Conservation (phyloP, 805 yeast genomes). For the Kodamaea nitidulidarum region DNA sequence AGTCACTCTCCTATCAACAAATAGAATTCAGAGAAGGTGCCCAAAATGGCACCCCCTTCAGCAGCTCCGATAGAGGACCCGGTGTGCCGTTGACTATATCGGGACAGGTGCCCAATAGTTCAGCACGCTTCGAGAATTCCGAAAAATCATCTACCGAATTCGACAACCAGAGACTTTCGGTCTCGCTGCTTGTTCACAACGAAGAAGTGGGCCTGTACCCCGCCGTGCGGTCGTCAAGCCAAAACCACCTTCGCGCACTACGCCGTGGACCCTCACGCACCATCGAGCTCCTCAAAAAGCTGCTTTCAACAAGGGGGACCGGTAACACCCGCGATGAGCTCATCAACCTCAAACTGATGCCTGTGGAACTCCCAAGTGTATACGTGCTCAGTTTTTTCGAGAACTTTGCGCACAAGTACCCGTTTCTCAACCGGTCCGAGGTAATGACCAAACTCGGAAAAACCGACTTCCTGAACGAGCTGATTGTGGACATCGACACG, state of each 20-base stretch:
- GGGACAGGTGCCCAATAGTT: too few relatives aligned
- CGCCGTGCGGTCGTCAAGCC: neutral
- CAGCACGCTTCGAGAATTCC: too few relatives aligned
- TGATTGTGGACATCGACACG: slow-evolving; percentile 35
- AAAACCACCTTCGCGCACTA: slow-evolving; percentile 4
- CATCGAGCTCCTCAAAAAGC: neutral
- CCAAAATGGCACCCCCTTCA: neutral
- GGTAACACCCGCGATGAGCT: slow-evolving; percentile 20
- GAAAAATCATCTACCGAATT: too few relatives aligned
- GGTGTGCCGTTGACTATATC: neutral
- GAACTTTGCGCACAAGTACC: slow-evolving; percentile 34
- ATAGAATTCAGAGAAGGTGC: too few relatives aligned
- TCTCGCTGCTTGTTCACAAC: slow-evolving; percentile 4
- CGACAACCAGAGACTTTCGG: slow-evolving; percentile 2
- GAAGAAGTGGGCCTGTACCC: neutral
- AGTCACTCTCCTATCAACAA: too few relatives aligned
- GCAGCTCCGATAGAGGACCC: slow-evolving; percentile 1
- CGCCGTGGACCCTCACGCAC: slow-evolving; percentile 1
- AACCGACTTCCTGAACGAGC: slow-evolving; percentile 31
- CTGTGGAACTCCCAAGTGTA: slow-evolving; percentile 24
- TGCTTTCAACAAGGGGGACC: neutral
- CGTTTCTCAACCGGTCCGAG: slow-evolving; percentile 25
- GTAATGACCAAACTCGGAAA: slow-evolving; percentile 20
- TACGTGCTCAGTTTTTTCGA: slow-evolving; percentile 35
- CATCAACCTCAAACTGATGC: slow-evolving; percentile 32